Percentiles rank a stretch among this genome's conserved stretches.
Conservation (phyloP, 2,329 filamentous ascomycete genomes). For the Escovopsis sp. region DNA sequence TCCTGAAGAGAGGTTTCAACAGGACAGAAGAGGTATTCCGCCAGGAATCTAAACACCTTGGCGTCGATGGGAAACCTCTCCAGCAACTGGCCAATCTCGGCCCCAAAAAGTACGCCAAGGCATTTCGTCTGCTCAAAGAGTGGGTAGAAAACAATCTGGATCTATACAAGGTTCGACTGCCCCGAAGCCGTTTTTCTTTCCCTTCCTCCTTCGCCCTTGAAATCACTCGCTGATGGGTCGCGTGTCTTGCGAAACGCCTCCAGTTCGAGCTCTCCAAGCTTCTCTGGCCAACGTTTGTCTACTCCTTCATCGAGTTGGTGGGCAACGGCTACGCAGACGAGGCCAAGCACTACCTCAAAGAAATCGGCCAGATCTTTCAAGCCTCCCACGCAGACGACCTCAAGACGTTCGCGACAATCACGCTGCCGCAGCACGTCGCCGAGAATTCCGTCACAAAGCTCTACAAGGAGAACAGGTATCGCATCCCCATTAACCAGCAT, state of each 20-base stretch:
- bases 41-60: slow-evolving; percentile 73
- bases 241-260: no score
- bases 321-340: slow-evolving; percentile 56
- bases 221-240: no score
- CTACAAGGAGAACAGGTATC: slow-evolving; percentile 77
- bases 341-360: slow-evolving; percentile 56
- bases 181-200: neutral
- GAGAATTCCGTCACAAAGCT: slow-evolving; percentile 65
- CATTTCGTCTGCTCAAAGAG: slow-evolving; percentile 56
- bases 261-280: slow-evolving; percentile 77
- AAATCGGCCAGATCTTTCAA: slow-evolving; percentile 55
- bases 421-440: slow-evolving; percentile 59
- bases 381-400: slow-evolving; percentile 69
- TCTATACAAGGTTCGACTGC: slow-evolving; percentile 61
- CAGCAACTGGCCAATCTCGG: slow-evolving; percentile 53
- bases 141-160: slow-evolving; percentile 91
- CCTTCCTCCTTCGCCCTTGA: no score
- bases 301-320: slow-evolving; percentile 74
- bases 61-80: slow-evolving; percentile 65
- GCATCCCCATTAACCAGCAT: slow-evolving; percentile 74
- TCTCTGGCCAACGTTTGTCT: slow-evolving; percentile 87
- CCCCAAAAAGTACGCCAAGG: slow-evolving; percentile 61
- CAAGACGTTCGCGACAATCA: slow-evolving; percentile 56
- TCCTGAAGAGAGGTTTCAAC: slow-evolving; percentile 88
- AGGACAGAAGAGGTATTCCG: slow-evolving; percentile 85